Base-by-base conservation (phyloP, 1,139 yeast genomes). In the Meyerozyma guilliermondii region DNA sequence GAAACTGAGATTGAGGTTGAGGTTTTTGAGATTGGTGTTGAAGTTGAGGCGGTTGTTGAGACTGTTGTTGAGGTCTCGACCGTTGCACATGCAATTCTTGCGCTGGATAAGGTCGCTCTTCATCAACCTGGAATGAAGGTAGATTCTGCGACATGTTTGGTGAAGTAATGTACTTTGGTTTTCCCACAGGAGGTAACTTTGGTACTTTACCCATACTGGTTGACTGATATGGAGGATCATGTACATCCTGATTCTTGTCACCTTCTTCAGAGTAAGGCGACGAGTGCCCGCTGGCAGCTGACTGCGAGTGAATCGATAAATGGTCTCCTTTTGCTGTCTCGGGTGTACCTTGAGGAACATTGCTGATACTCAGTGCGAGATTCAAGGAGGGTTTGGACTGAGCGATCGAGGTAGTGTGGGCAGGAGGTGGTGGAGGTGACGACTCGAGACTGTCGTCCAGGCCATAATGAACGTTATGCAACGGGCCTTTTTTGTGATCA, bases 111-210 rank as follows among this genome's bases (percentile, higher is more conserved):
- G 48, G 40, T 35, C 39, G 43, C 24, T 41, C 24, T 10, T 13
- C 24, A 20, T 33, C 24, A 7, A 33, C 36, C 11, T 35, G 29
- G 37, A 54, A 55, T 9, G 48, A 43, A 20, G 59, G 58, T 35
- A 58, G 60, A 45, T 66, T 67, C 47, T 67, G 73, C 7, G 66
- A 53, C 29, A 54, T 53, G 46, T 63, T 66, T 14, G 74, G 74
- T 11, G 71, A 64, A 7, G 62, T 53, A 34, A 68, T 68, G 39
- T 59, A 62, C 43, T 63, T 57, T 13, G 74, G 74, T 46, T 54
- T 63, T 29, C 43, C 30, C 18, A 23, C 27, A 35, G 35, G 40
- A 16, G 29, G 39, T 10, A 14, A 13, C 24, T 35, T 35, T 7
- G 35, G 30, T 10, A 33, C 5, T 7, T 33, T 17, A 5, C 36